A percentile compares a stretch with the other conserved stretches of the same genome.
phyloP scores from a whole-genome alignment of 768 basidiomycete species.

The Cubamyces lactineus region DNA sequence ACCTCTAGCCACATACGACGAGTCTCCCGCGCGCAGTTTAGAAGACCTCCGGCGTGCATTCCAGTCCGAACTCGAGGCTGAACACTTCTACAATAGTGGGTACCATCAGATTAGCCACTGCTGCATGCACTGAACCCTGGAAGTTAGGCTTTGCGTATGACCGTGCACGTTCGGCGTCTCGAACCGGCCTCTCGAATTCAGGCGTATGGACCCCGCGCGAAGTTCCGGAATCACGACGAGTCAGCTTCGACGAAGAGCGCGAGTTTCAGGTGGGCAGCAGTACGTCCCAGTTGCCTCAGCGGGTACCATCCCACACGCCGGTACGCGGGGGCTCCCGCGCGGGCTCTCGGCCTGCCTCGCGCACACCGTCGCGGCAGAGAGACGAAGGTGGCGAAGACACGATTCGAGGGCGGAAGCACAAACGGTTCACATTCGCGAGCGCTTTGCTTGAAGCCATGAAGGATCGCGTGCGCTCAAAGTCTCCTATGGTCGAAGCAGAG shows the following conservation, averaged over 20 bases:
- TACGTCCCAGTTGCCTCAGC: constrained; percentile 15
- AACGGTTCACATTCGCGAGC: constrained; percentile 57
- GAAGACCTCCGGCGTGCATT: constrained; percentile 27
- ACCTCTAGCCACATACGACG: constrained; percentile 21
- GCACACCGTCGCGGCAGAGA: constrained; percentile 21
- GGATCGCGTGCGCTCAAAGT: constrained; percentile 51
- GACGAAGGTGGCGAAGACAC: constrained; percentile 27
- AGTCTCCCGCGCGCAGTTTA: constrained; percentile 28
- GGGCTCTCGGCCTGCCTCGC: background rate
- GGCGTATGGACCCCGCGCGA: constrained; percentile 23
- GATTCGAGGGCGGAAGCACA: constrained; percentile 40
- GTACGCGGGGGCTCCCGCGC: background rate
- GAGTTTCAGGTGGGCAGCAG: constrained; percentile 33
- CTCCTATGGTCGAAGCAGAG: constrained; percentile 31
- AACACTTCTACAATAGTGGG: constrained; percentile 14
- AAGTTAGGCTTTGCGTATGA: constrained; percentile 15
- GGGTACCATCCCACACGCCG: constrained; percentile 11
- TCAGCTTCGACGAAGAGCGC: constrained; percentile 29
- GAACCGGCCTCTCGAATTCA: constrained; percentile 13
- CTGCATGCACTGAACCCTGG: background rate
- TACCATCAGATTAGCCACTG: background rate
- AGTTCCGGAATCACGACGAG: constrained; percentile 26
- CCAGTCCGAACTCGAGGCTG: constrained; percentile 12
- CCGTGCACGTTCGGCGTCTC: constrained; percentile 9
- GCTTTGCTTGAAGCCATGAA: constrained; percentile 49